Base-by-base conservation (phyloP, 2,329 filamentous ascomycete species). In the Xylaria sp. region DNA sequence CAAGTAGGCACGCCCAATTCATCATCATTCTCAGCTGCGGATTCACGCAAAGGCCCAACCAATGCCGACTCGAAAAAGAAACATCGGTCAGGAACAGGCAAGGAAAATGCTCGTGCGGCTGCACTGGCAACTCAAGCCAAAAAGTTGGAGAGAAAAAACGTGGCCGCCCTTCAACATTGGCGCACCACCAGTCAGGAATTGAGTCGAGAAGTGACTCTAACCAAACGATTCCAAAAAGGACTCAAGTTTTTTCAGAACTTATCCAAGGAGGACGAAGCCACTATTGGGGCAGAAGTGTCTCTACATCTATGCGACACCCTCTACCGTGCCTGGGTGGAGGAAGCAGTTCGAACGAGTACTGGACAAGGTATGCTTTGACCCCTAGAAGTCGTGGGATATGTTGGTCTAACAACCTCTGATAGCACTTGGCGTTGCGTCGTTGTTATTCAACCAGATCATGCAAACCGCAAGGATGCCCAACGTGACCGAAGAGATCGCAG, bases 201-300 rank as follows among this genome's bases (percentile, higher is more conserved):
- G 8, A 76, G 82, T 44, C 77, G 76, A 19, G 78, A 80, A 57
- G 59, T 60, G 1, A 74, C 76, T 47, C 66, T 77, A 8, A 69
- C 76, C 8, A 73, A 72, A 34, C 75, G 79, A 53, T 85, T 82
- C 64, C 69, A 75, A 23, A 81, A 79, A 61, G 75, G 77, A 0
- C 73, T 78, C 49, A 77, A 78, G 46, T 82, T 83, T 62, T 68
- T 85, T 3, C 64, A 66, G 6, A 73, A 71, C 30, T 71, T 81
- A 23, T 72, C 75, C 4, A 69, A 73, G 35, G 66, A 74, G 16
- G 64, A 72, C n/a, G 63, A 52, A 7, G 50, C 57, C 1, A 60
- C 60, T 1, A 57, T 77, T 7, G 71, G 70, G 2, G 65, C 70
- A 1, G 75, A 78, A 44, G 63, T 75, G 0, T 67, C 68, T 1